Percentiles rank a stretch among this genome's conserved stretches.
Conservation (phyloP, 2,329 filamentous ascomycete species). For the Colletotrichum sp. region DNA sequence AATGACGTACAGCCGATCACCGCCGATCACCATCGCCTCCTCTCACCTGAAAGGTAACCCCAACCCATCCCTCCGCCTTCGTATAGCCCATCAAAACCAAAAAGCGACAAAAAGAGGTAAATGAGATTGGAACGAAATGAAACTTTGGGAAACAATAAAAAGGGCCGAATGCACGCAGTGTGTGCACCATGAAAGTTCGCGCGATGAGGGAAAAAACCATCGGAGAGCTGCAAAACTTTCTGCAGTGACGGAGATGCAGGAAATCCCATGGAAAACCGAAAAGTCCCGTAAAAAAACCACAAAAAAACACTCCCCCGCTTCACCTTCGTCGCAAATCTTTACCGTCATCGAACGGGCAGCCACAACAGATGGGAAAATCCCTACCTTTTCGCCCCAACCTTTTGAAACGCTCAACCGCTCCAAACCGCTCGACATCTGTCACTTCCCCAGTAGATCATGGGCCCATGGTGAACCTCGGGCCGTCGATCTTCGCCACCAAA, state of each 20-base stretch:
- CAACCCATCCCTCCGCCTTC: not conserved
- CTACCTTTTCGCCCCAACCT: not conserved
- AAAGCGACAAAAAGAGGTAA: not conserved
- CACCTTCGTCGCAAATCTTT: not conserved
- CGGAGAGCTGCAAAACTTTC: not conserved
- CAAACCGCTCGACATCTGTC: not conserved
- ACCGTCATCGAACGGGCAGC: not conserved
- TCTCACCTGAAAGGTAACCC: slow-evolving; percentile 9
- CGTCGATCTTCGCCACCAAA: not conserved
- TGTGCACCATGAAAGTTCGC: not conserved
- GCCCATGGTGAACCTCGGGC: not conserved
- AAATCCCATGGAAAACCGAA: not conserved
- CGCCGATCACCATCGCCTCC: slow-evolving; percentile 17
- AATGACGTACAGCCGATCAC: slow-evolving; percentile 16
- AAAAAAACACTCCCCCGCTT: not conserved
- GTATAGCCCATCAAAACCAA: not conserved
- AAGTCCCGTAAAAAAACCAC: not conserved
- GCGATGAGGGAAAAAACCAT: not conserved
- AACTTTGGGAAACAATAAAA: not conserved
- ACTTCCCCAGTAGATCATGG: not conserved
- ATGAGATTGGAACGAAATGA: not conserved
- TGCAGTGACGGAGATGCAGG: not conserved
- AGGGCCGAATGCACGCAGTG: not conserved
- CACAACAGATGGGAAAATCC: not conserved
- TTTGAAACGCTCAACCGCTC: not conserved